phyloP scores from a whole-genome alignment of 179 eudicot genomes.

The Camellia oleifera region DNA sequence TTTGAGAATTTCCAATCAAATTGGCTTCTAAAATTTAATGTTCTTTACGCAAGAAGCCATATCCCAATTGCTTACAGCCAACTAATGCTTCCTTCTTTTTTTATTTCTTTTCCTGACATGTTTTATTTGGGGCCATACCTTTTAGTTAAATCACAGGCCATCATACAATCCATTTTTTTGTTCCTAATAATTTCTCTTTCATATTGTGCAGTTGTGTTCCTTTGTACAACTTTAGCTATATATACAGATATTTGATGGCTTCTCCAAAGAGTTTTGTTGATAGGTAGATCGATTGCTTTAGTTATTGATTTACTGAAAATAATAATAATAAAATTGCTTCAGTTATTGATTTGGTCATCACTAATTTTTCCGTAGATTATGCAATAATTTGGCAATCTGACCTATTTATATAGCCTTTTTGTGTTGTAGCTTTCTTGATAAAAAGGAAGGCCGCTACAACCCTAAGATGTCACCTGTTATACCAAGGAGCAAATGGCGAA shows the following conservation, averaged over 20 bases:
- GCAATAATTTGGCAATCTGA: background rate
- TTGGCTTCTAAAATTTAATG: background rate
- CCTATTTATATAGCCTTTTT: background rate
- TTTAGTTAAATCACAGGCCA: background rate
- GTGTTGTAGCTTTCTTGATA: conserved; percentile 70
- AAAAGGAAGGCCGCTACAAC: conserved; percentile 74
- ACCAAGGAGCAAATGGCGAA: too few species aligned
- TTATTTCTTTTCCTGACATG: background rate
- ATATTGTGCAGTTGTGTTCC: conserved; percentile 77
- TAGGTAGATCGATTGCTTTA: conserved; percentile 43
- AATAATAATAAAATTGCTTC: too few species aligned
- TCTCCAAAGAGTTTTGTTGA: conserved; percentile 87
- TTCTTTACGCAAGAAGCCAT: background rate
- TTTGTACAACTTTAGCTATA: conserved; percentile 77
- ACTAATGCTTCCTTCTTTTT: background rate
- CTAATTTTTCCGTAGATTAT: conserved; percentile 4
- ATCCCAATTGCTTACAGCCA: background rate
- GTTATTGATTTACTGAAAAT: too few species aligned
- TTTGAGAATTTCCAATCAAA: background rate
- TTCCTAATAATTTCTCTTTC: background rate
- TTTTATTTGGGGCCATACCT: background rate
- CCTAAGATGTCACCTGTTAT: conserved; percentile 49
- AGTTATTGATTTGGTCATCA: background rate
- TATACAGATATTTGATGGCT: conserved; percentile 66
- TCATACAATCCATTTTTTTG: background rate